A percentile compares a stretch with the other conserved stretches of the same genome.
These are phyloP conservation scores for Phyllachora maydis DNA, from an alignment of 2,329 filamentous ascomycete species.

Conservation along the genomic window DNA sequence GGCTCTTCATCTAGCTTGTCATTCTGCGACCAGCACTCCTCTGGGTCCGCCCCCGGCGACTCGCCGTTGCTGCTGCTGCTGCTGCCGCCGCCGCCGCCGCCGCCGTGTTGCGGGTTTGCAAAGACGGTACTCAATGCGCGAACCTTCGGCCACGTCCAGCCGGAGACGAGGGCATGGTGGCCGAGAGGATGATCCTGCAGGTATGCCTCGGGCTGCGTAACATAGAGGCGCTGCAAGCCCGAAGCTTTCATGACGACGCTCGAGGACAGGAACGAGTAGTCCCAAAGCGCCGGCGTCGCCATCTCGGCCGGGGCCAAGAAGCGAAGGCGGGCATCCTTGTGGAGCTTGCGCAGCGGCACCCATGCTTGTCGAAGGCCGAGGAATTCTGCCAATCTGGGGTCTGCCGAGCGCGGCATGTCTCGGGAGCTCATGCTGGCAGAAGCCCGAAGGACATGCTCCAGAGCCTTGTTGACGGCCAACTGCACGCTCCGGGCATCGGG, in stretches of 20 bases:
- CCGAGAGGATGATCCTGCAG: constrained; percentile 30
- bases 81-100: too few species aligned
- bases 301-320: constrained; percentile 55
- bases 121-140: constrained; percentile 39
- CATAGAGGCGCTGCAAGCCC: constrained; percentile 43
- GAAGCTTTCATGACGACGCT: constrained; percentile 54
- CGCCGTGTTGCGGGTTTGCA: constrained; percentile 21
- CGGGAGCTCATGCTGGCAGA: constrained; percentile 11
- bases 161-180: constrained; percentile 23
- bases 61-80: constrained; percentile 17
- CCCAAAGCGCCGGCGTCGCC: constrained; percentile 52
- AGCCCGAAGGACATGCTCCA: constrained; percentile 31
- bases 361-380: constrained; percentile 46
- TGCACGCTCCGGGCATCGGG: constrained; percentile 49
- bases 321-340: constrained; percentile 50
- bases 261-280: constrained; percentile 46
- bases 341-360: constrained; percentile 58
- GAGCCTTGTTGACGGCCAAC: constrained; percentile 37
- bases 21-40: constrained; percentile 48
- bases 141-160: constrained; percentile 54
- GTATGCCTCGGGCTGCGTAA: constrained; percentile 59
- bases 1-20: constrained; percentile 41
- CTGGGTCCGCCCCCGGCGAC: constrained; percentile 39
- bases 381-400: constrained; percentile 19
- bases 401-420: constrained; percentile 6